Evolutionary conservation across 345 rosid species (phyloP).

Genomic region (Fremontodendron californicum): DNA sequence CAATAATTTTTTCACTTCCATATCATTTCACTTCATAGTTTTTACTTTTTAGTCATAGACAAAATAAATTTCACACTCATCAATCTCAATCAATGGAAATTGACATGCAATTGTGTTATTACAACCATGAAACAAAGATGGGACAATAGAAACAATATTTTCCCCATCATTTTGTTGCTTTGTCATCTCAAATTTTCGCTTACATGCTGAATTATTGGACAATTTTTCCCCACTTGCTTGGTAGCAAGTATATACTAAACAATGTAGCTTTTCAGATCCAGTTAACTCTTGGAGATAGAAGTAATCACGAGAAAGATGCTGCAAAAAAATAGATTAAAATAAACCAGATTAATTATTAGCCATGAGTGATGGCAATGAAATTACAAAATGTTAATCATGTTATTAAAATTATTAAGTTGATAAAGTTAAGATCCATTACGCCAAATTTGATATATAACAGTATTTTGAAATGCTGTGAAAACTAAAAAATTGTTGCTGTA

Average conservation of each 20-base stretch:
- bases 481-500: too few species aligned
- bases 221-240: not conserved
- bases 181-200: not conserved
- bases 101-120: not conserved
- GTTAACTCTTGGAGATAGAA: not conserved
- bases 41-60: not conserved
- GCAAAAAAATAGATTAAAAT: not conserved
- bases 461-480: too few species aligned
- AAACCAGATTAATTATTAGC: not conserved
- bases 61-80: not conserved
- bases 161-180: not conserved
- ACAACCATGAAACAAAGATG: conserved; percentile 2
- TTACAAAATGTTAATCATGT: not conserved
- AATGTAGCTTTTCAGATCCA: not conserved
- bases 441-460: too few species aligned
- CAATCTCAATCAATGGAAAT: not conserved
- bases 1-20: not conserved
- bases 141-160: not conserved
- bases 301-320: not conserved
- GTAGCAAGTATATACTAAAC: not conserved
- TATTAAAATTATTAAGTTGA: not conserved
- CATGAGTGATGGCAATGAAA: not conserved
- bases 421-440: too few species aligned
- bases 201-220: not conserved
- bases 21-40: not conserved